phyloP scores from a whole-genome alignment of 2,329 filamentous ascomycete species.

The Cladosporium sp. region DNA sequence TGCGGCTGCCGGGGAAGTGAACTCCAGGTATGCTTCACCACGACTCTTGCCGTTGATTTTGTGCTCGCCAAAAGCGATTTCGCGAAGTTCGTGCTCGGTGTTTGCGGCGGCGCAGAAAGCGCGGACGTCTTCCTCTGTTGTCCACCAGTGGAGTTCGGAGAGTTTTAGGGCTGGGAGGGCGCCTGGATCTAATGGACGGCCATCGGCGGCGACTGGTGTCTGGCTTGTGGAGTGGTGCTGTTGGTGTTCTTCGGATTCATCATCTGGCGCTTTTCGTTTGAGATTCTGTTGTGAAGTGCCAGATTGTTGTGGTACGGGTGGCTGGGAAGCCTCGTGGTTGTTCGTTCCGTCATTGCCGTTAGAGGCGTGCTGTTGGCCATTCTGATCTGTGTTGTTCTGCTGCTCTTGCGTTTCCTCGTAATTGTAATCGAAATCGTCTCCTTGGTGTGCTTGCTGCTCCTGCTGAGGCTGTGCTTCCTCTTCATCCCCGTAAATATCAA shows the following conservation, averaged over 20 bases:
- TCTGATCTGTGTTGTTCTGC: slow-evolving; percentile 25
- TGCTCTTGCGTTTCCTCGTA: slow-evolving; percentile 18
- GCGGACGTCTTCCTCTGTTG: slow-evolving; percentile 88
- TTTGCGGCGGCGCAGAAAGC: slow-evolving; percentile 68
- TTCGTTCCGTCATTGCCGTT: slow-evolving; percentile 32
- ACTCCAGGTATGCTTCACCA: slow-evolving; percentile 83
- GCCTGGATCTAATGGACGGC: slow-evolving; percentile 51
- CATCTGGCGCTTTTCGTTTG: slow-evolving; percentile 58
- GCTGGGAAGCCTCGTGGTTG: not conserved
- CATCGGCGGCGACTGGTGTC: slow-evolving; percentile 12
- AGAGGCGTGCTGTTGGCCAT: slow-evolving; percentile 36
- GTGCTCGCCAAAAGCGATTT: slow-evolving; percentile 95
- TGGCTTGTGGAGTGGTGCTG: slow-evolving; percentile 6
- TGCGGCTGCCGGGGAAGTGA: slow-evolving; percentile 75
- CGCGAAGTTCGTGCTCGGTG: slow-evolving; percentile 79
- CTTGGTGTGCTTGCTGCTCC: slow-evolving; percentile 13
- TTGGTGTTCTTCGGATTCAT: slow-evolving; percentile 35
- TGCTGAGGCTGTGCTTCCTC: slow-evolving; percentile 10
- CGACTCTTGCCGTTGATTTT: slow-evolving; percentile 99
- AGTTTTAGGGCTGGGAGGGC: slow-evolving; percentile 72
- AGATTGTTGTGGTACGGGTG: not conserved
- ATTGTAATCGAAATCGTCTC: slow-evolving; percentile 25
- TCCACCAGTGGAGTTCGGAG: slow-evolving; percentile 94
- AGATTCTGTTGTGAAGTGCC: slow-evolving; percentile 44
- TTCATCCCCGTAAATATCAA: slow-evolving; percentile 65